Evolutionary conservation across 805 yeast genomes (phyloP).

Genomic region (Babjeviella inositovora): DNA sequence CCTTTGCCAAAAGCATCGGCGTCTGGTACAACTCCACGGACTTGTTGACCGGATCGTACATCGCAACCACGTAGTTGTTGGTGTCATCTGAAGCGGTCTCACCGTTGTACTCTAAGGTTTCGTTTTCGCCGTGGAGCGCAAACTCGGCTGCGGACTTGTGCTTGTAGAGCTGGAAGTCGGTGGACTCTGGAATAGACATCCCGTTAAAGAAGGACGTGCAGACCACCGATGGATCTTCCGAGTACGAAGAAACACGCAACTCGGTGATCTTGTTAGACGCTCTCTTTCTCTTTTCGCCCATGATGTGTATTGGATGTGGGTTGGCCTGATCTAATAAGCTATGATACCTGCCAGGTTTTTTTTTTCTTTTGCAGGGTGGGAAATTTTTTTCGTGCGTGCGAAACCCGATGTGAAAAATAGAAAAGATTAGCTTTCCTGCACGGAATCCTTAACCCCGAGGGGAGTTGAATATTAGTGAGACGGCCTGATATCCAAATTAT

Average conservation of each 20-base stretch:
- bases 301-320: slow-evolving; percentile 1
- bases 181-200: slow-evolving; percentile 37
- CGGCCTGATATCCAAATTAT: too few relatives aligned
- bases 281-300: slow-evolving; percentile 12
- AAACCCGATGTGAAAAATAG: not conserved
- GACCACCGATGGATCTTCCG: slow-evolving; percentile 29
- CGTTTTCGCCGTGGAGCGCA: slow-evolving; percentile 66
- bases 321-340: too few relatives aligned
- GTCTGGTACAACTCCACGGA: slow-evolving; percentile 47
- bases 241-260: slow-evolving; percentile 16
- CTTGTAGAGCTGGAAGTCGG: slow-evolving; percentile 47
- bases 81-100: slow-evolving; percentile 14
- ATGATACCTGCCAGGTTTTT: too few relatives aligned
- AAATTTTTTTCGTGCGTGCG: too few relatives aligned
- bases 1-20: slow-evolving; percentile 46
- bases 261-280: slow-evolving; percentile 18
- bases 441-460: too few relatives aligned
- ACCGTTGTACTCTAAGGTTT: slow-evolving; percentile 62
- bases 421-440: slow-evolving; percentile 1
- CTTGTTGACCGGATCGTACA: slow-evolving; percentile 55
- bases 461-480: too few relatives aligned
- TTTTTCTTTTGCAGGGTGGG: too few relatives aligned
- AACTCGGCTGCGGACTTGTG: slow-evolving; percentile 22
- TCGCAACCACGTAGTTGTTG: slow-evolving; percentile 50
- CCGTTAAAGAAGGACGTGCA: slow-evolving; percentile 70